Evolutionary conservation across 1,284 basidiomycete genomes (phyloP), one percentile per base, ranked within the genome.

Genomic region (Heterobasidion occidentale): DNA sequence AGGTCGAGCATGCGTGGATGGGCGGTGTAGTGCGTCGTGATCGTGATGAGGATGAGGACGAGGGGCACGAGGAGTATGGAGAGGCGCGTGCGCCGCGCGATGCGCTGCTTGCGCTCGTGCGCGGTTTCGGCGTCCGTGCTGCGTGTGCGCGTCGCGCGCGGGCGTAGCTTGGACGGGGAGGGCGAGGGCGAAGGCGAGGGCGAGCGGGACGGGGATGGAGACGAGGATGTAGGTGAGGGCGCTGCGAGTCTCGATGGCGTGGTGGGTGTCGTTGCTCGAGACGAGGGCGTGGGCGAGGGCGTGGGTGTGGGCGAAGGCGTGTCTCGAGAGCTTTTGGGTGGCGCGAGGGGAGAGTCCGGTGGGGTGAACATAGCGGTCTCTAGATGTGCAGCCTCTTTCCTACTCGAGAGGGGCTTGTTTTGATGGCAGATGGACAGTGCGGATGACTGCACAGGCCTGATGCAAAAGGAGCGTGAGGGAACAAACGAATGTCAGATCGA

Each of bases 21-120:
- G 7, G 75, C 65, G 59, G 77, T 57, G 61, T 75, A 80, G 19
- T 74, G 78, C 17, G 80, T 80, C 15, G 75, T 78, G 9, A 72
- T 64, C 5, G 81, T 79, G 57, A 87, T 74, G 46, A 82, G 58
- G 38, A 83, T 65, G 53, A 88, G 73, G 20, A 73, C 61, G 9
- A 81, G 59, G 11, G 84, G 84, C 2, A 85, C 74, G 42, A 83
- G 60, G 46, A 87, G 59, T 51, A 83, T 72, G 2, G 77, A 71
- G 75, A 76, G 79, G 61, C 71, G 68, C 59, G 73, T 75, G 27
- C 75, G 70, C 36, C 76, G 74, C 9, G 72, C 75, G 14, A 68
- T 68, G 17, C 70, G 68, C 53, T 68, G 74, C 66, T 80, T 83
- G 9, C 57, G 64, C 51, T 11, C 27, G 49, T 48, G 50, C 12